Evolutionary conservation across 176 grass and related monocot genomes (phyloP), one percentile per base, ranked within the genome.

Genomic region (Eleusine coracana): DNA sequence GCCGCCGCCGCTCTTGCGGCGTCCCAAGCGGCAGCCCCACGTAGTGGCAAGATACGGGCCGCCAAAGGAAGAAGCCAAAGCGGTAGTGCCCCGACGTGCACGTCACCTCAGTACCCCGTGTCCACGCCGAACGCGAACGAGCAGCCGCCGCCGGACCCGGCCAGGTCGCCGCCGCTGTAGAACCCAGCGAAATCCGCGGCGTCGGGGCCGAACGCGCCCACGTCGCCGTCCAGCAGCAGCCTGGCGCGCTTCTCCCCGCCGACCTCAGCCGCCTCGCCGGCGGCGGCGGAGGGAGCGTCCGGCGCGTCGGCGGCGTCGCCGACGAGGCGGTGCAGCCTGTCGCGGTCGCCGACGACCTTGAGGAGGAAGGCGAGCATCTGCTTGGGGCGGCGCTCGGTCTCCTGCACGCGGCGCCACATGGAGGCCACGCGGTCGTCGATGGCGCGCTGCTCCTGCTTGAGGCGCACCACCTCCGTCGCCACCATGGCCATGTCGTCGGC

Each of bases 361-460:
- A 97, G 77, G 80, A 97, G 83, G 82, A 97, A 94, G 0, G 88
- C 87, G 21, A 94, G 86, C 95, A 97, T 94, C 84, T 94, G 92
- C 82, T 82, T 87, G 58, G 92, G 92, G 69, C 83, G 70, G 68
- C 90, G 87, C 90, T 97, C 92, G 0, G 90, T 92, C 81, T 97
- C 95, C 90, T 97, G 84, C 71, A 94, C 78, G 11, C 92, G 82
- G 62, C 78, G 77, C 95, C 95, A 91, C 95, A 97, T 97, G 31
- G 73, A 36, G 67, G 87, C 80, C 1, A 97, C 83, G 31, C 87
- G 80, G 52, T 76, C 88, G 16, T 97, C 92, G 64, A 97, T 86
- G 76, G 75, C 79, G 51, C 44, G 87, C 88, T 97, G 95, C 79
- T 94, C 92, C 82, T 91, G 76, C 80, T 94, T 97, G 5, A 91